Base-by-base conservation (phyloP, 2,329 filamentous ascomycete genomes). In the Trichoderma oligosporum region DNA sequence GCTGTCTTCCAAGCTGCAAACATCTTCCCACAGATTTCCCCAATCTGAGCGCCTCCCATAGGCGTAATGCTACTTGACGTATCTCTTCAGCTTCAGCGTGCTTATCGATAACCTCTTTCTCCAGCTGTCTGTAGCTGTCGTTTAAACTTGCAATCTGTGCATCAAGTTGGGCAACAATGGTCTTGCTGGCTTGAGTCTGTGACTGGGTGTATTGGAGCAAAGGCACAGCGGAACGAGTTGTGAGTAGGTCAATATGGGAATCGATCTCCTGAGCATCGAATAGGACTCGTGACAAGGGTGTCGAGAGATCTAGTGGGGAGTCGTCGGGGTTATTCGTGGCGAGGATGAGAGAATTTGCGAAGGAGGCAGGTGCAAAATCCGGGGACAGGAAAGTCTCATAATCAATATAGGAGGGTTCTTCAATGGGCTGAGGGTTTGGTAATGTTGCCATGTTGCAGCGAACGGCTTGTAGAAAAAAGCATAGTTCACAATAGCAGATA, bases 251-350 rank as follows among this genome's bases (percentile, higher is more conserved):
- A 62, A 99, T 96, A 70, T 96, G 91, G 0, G 92, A 96, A 74
- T 97, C 93, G 63, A 99, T 88, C 73, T 97, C 94, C 70, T 97
- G 94, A 3, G 94, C 87, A 73, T 99, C 94, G 74, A 99, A 99
- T 6, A 97, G 84, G 4, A 97, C 92, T 55, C 91, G 85, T 4
- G 92, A 96, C 46, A 99, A 82, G 2, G 94, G 93, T 14, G 94
- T 97, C 5, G 91, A 93, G 57, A 99, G 87, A 72, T 99, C 94
- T 66, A 97, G 83, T 6, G 91, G 88, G 1, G 87, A 87, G 74
- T 97, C 94, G 64, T 87, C 89, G 58, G 91, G 81, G 74, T 97
- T 96, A 78, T 97, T 97, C 56, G 93, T 97, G 36, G 86, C 82
- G 57, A 92, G 84, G 47, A 97, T 89, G 59, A 99, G 85, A 24